Percentiles rank a stretch among this genome's conserved stretches.
phyloP scores from a whole-genome alignment of 1,284 basidiomycete genomes.

The Schizophyllum commune region DNA sequence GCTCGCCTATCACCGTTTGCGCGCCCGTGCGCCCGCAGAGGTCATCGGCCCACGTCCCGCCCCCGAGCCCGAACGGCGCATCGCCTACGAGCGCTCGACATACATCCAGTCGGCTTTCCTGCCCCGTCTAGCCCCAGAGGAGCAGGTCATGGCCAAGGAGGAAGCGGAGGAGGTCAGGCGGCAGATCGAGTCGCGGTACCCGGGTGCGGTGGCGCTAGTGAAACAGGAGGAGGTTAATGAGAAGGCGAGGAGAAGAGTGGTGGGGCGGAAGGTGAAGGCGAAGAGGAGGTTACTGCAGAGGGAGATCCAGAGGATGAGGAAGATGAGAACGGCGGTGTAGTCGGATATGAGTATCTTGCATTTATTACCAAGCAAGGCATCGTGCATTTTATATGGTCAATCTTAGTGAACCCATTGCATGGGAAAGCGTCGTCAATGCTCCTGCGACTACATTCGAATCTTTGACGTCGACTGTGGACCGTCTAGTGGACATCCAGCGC shows the following conservation, averaged over 20 bases:
- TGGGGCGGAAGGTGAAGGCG: too few relatives aligned
- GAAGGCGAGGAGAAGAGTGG: slow-evolving; percentile 15
- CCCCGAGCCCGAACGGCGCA: slow-evolving; percentile 12
- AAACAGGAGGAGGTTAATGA: slow-evolving; percentile 28
- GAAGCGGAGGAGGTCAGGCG: slow-evolving; percentile 32
- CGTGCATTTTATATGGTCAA: too few relatives aligned
- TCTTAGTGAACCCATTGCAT: too few relatives aligned
- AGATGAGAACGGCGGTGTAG: too few relatives aligned
- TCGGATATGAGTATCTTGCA: too few relatives aligned
- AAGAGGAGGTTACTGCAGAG: too few relatives aligned
- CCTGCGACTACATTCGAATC: too few relatives aligned
- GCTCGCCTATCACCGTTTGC: slow-evolving; percentile 36
- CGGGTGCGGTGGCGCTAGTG: slow-evolving; percentile 38
- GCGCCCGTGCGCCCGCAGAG: slow-evolving; percentile 40
- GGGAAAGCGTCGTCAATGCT: too few relatives aligned
- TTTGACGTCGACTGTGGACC: too few relatives aligned
- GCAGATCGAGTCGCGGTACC: slow-evolving; percentile 39
- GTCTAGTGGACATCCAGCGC: too few relatives aligned
- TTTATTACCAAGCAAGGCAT: too few relatives aligned
- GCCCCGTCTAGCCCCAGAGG: slow-evolving; percentile 7
- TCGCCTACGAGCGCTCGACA: slow-evolving; percentile 16
- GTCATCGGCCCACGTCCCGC: slow-evolving; percentile 11
- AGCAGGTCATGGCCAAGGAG: slow-evolving; percentile 15
- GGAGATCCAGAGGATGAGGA: too few relatives aligned
- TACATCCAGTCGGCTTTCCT: slow-evolving; percentile 8